phyloP scores from a whole-genome alignment of 78 protist species.

The Protostelium mycophagum region DNA sequence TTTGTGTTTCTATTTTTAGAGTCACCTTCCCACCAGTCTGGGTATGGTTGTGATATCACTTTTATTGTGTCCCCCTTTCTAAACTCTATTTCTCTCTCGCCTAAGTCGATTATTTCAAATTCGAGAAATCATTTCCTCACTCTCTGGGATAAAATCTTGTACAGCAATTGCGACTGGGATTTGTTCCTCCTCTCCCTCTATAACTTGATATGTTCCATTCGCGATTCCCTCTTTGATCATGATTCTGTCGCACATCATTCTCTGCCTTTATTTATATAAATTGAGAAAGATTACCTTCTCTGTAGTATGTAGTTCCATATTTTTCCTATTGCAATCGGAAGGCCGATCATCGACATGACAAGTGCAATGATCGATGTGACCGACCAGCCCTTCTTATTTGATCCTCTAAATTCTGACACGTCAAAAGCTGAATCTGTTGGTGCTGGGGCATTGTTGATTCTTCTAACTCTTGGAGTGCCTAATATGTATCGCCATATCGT shows the following conservation, averaged over 20 bases:
- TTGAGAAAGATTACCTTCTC: neutral
- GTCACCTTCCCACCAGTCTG: neutral
- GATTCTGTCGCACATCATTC: neutral
- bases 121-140: too few relatives aligned
- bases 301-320: neutral
- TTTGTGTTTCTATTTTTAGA: neutral
- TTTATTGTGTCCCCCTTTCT: neutral
- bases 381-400: neutral
- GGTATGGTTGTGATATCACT: neutral
- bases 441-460: neutral
- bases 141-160: neutral
- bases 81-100: neutral
- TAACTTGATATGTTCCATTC: neutral
- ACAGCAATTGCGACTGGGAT: neutral
- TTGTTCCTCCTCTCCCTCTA: neutral
- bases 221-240: neutral
- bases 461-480: neutral
- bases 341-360: neutral
- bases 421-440: neutral
- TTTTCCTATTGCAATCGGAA: neutral
- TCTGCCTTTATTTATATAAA: neutral
- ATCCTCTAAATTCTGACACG: neutral
- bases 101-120: too few relatives aligned
- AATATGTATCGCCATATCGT: neutral
- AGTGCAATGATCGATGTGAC: neutral